Evolutionary conservation across 495 filamentous ascomycete genomes (phyloP).

Genomic region (Aspergillus avenaceus): DNA sequence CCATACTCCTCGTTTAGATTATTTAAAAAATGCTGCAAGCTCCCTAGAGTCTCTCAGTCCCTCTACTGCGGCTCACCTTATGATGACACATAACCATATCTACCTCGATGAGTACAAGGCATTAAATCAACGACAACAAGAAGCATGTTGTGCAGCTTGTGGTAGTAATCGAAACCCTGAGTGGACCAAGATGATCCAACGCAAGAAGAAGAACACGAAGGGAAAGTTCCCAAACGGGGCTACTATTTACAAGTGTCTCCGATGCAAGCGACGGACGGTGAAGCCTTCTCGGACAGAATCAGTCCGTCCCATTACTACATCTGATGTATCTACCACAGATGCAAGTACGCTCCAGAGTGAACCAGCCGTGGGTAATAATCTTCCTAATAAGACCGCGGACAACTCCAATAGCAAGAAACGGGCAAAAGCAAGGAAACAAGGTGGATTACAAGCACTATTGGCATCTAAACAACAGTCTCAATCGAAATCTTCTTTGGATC

Average conservation of each 20-base stretch:
- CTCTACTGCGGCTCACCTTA: constrained; percentile 46
- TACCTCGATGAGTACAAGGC: constrained; percentile 35
- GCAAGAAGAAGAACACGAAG: constrained; percentile 25
- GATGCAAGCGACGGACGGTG: constrained; percentile 34
- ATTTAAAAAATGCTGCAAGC: constrained; percentile 43
- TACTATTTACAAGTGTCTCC: constrained; percentile 35
- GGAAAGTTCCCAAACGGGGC: constrained; percentile 14
- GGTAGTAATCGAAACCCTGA: constrained; percentile 44
- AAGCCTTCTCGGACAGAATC: constrained; percentile 14
- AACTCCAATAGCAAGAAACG: constrained; percentile 57
- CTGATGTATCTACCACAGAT: neutral
- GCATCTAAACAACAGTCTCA: constrained; percentile 45
- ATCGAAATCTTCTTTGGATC: constrained; percentile 38
- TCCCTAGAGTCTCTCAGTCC: constrained; percentile 37
- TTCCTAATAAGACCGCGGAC: constrained; percentile 24
- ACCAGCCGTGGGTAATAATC: neutral
- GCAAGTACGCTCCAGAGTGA: too few relatives aligned
- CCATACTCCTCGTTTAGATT: constrained; percentile 31
- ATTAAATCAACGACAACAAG: constrained; percentile 35
- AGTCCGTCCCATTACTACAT: constrained; percentile 1
- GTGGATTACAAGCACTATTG: constrained; percentile 54
- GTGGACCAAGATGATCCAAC: constrained; percentile 31
- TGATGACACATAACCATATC: constrained; percentile 38
- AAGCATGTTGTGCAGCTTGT: constrained; percentile 47
- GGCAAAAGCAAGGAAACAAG: constrained; percentile 55